These are phyloP conservation scores for Coleophoma cylindrospora DNA, from an alignment of 2,329 filamentous ascomycete genomes.

Conservation along the genomic window DNA sequence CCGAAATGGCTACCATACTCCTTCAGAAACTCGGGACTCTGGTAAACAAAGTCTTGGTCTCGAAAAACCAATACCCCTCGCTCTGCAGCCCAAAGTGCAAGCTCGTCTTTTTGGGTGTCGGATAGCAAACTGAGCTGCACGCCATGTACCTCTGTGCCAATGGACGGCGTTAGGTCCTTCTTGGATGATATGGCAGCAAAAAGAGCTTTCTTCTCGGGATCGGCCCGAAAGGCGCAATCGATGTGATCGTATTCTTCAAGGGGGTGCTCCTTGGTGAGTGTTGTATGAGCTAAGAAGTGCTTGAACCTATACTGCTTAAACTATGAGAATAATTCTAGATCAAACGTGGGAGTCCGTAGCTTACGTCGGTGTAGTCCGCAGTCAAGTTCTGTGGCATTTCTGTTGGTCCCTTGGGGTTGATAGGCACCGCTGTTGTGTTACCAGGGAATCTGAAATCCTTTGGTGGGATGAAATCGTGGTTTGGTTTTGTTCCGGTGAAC, in stretches of 20 bases:
- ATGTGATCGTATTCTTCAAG: neutral
- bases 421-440: neutral
- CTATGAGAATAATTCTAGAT: neutral
- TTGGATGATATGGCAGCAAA: neutral
- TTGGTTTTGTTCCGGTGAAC: neutral
- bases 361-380: neutral
- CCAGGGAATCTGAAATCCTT: neutral
- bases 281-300: neutral
- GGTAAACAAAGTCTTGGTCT: constrained; percentile 62
- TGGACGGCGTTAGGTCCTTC: constrained; percentile 35
- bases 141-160: constrained; percentile 25
- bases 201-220: neutral
- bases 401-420: neutral
- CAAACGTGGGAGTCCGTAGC: neutral
- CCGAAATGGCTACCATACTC: constrained; percentile 70
- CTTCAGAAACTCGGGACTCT: constrained; percentile 62
- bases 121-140: constrained; percentile 32
- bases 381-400: neutral
- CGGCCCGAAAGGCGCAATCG: neutral
- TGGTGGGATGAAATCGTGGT: neutral
- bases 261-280: neutral
- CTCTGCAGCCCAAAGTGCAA: constrained; percentile 22
- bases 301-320: neutral
- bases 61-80: constrained; percentile 57
- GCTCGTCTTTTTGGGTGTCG: no score